Base-by-base conservation (phyloP, 1,284 basidiomycete species). In the Trichosporon sp. region DNA sequence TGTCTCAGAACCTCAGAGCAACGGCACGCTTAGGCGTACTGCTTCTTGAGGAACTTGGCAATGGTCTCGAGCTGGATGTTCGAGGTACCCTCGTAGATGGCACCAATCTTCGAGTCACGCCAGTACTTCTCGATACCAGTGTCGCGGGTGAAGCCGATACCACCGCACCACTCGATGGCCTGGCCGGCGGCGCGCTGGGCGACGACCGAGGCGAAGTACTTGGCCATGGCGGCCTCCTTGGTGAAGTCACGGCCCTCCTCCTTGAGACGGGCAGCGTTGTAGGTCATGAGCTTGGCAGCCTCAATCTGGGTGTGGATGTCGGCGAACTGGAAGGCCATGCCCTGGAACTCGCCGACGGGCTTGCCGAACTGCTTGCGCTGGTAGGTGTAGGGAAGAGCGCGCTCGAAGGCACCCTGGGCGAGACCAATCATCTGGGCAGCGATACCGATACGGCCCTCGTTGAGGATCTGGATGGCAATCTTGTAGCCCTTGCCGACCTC, bases 41-140 rank as follows among this genome's bases (percentile, higher is more conserved):
- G 62, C 75, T 73, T 69, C 74, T 75, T 73, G 66, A 95, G 85
- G 72, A 89, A 88, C 81, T 91, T 96, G 34, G 94, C 92, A 73
- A 99, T 97, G 0, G 96, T 99, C 81, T 95, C 89, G 59, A 97
- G 83, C 81, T 98, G 95, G 69, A 99, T 98, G 79, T 97, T 96
- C 33, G 89, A 92, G 40, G 95, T 97, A 36, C 95, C 94, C 79
- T 95, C 93, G 77, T 95, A 96, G 66, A 96, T 96, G 10, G 92
- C 91, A 44, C 91, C 90, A 74, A 94, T 95, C 85, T 96, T 97
- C 27, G 91, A 92, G 81, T 98, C 95, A 70, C 95, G 83, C 91
- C 91, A 93, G 74, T 83, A 93, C 82, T 96, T 96, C 82, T 95
- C 93, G 67, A 96, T 90, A 2, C 94, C 93, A 1, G 91, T 92